Base-by-base conservation (phyloP, 768 basidiomycete species). In the Leucocoprinus leucothites region DNA sequence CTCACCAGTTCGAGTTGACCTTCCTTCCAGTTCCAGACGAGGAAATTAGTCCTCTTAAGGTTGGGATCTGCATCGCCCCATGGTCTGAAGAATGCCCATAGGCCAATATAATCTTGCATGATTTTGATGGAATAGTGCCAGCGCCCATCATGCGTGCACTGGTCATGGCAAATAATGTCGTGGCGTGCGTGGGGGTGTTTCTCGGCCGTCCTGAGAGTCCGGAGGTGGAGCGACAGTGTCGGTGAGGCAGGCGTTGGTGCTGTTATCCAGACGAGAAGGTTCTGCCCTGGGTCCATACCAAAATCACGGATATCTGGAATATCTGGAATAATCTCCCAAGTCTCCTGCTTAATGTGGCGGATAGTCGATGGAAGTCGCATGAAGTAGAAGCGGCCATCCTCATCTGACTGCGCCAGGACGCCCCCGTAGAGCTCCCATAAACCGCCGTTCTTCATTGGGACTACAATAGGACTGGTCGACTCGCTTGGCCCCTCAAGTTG, bases 21-120 rank as follows among this genome's bases (percentile, higher is more conserved):
- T 3, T 78, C 82, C 62, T 79, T 81, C 87, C 86, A 89, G 52
- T 88, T 77, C 85, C 84, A 89, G 19, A 85, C 68, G 21, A 78
- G 67, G 11, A 87, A 64, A 59, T 82, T 79, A 26, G 74, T 78
- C 44, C 31, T 24, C n/a, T 42, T 35, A 26, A 1, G 5, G 25
- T 16, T 49, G 2, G 19, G 38, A 19, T 44, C 53, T 48, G 70
- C 71, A 31, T 63, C 63, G 6, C 53, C 56, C 36, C 68, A 70
- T 8, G 56, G 55, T 53, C 67, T 67, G 48, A 70, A 58, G 51
- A 81, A 80, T 21, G 19, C 41, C 5, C 82, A 69, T 38, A 87
- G 65, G 9, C 75, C 82, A 16, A 88, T 58, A 26, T 73, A 71
- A 26, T 84, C 75, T 6, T 74, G 75, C 45, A 78, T 79, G 13